Conservation (phyloP, 148 eudicot genomes). For the Salicornia ramosissima region DNA sequence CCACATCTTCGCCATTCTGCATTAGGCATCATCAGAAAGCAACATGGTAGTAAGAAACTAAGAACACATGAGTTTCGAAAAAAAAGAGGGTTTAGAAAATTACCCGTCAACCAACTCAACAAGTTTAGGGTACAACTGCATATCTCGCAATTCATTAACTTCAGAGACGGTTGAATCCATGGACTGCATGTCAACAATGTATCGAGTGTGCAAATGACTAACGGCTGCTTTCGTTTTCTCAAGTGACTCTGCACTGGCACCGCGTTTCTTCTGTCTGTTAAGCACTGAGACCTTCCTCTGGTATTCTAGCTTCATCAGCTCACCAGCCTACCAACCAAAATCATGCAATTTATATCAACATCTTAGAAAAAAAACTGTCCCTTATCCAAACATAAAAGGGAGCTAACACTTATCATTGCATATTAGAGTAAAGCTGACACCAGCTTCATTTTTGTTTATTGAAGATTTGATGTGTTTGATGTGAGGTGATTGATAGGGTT, state of each 20-base stretch:
- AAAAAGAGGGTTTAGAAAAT: slow-evolving; percentile 15
- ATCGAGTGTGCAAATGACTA: slow-evolving; percentile 94
- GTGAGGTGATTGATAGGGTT: too few species aligned
- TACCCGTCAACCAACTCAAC: slow-evolving; percentile 80
- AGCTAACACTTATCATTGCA: too few species aligned
- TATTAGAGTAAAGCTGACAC: too few species aligned
- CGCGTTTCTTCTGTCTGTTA: slow-evolving; percentile 78
- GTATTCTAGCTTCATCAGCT: slow-evolving; percentile 89
- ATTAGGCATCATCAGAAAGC: slow-evolving; percentile 8
- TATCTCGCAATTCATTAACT: slow-evolving; percentile 85
- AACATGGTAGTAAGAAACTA: background rate
- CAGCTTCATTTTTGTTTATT: too few species aligned
- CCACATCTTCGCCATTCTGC: slow-evolving; percentile 93
- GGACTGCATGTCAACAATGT: slow-evolving; percentile 98
- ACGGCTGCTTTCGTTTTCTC: slow-evolving; percentile 99
- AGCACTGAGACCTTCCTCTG: slow-evolving; percentile 77
- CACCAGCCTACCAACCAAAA: slow-evolving; percentile 57
- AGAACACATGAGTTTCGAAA: background rate
- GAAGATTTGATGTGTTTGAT: too few species aligned
- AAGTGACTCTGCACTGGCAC: slow-evolving; percentile 63
- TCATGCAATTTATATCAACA: background rate
- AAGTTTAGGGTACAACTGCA: slow-evolving; percentile 90
- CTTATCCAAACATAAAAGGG: too few species aligned
- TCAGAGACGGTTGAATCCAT: slow-evolving; percentile 94
- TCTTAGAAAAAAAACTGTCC: too few species aligned